phyloP scores from a whole-genome alignment of 2,329 filamentous ascomycete species.

The Xylariaceae sp. region DNA sequence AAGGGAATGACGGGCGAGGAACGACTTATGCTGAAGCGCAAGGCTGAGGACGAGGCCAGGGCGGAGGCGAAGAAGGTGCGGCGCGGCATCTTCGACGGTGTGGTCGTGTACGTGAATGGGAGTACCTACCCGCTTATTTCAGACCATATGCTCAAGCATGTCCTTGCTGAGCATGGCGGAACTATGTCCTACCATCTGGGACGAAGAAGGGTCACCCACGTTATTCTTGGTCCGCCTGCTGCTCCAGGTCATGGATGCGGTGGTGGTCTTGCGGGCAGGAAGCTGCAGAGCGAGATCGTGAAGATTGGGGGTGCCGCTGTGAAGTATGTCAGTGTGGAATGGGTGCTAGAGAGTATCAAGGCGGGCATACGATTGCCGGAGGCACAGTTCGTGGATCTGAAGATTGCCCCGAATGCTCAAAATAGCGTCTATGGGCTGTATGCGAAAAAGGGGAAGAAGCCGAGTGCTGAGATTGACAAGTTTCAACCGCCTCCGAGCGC shows the following conservation, averaged over 20 bases:
- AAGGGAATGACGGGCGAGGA: neutral
- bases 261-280: constrained; percentile 69
- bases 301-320: constrained; percentile 62
- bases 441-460: constrained; percentile 25
- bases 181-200: constrained; percentile 64
- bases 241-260: constrained; percentile 28
- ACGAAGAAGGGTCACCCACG: constrained; percentile 73
- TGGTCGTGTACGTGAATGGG: constrained; percentile 81
- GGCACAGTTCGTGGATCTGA: constrained; percentile 61
- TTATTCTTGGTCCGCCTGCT: constrained; percentile 65
- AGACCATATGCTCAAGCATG: constrained; percentile 77
- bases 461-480: neutral
- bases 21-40: constrained; percentile 24
- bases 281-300: constrained; percentile 75
- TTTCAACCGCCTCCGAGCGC: constrained; percentile 13
- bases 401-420: constrained; percentile 57
- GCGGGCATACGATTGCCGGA: constrained; percentile 70
- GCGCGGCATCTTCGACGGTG: constrained; percentile 58
- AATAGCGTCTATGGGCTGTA: constrained; percentile 56
- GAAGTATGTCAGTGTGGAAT: constrained; percentile 76
- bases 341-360: constrained; percentile 80
- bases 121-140: constrained; percentile 76
- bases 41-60: constrained; percentile 24
- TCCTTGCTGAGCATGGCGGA: constrained; percentile 71
- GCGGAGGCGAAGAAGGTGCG: constrained; percentile 34